Evolutionary conservation across 1,139 yeast genomes (phyloP).

Genomic region (Scheffersomyces stambukii): DNA sequence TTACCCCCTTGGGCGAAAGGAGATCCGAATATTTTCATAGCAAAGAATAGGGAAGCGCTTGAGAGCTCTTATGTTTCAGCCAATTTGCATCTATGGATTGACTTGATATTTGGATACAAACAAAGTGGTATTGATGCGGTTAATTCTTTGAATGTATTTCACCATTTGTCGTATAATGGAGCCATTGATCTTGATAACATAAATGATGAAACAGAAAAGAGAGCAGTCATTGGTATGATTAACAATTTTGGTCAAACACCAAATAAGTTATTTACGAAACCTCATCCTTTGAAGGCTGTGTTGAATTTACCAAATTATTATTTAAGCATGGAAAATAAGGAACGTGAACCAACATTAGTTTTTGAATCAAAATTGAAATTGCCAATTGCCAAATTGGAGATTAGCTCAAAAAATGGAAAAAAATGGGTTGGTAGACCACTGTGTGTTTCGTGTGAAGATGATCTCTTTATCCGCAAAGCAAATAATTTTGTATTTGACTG

Average conservation of each 20-base stretch:
- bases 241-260: conserved; percentile 94
- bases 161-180: conserved; percentile 77
- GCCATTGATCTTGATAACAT: conserved; percentile 72
- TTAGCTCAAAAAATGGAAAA: conserved; percentile 25
- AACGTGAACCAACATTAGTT: conserved; percentile 21
- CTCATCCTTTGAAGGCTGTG: conserved; percentile 55
- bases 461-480: conserved; percentile 35
- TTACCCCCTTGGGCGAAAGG: conserved; percentile 82
- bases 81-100: conserved; percentile 78
- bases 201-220: conserved; percentile 65
- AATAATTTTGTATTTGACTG: conserved; percentile 19
- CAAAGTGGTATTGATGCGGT: conserved; percentile 71
- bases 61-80: conserved; percentile 78
- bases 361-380: conserved; percentile 33
- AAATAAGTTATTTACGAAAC: conserved; percentile 55
- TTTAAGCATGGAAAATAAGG: conserved; percentile 19
- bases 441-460: conserved; percentile 36
- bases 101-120: conserved; percentile 72
- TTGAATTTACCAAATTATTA: conserved; percentile 33
- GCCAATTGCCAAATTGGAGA: conserved; percentile 38
- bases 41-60: conserved; percentile 72
- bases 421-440: conserved; percentile 47
- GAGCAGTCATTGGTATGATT: conserved; percentile 76
- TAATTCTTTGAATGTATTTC: conserved; percentile 67
- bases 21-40: conserved; percentile 67